Conservation (phyloP, 805 yeast genomes). For the Candida jianshihensis region DNA sequence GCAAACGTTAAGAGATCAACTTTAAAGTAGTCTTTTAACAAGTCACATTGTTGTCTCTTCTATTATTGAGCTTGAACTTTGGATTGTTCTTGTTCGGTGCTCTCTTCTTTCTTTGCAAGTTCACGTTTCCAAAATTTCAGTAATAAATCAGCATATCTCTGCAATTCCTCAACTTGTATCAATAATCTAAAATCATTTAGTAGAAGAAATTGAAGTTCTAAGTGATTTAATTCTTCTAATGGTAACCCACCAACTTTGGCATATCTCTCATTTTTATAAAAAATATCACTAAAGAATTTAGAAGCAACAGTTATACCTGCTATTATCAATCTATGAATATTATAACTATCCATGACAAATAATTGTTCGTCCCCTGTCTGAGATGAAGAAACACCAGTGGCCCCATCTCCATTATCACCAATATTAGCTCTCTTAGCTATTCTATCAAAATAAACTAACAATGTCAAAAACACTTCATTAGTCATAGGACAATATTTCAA, state of each 20-base stretch:
- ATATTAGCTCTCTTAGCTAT: slow-evolving; percentile 79
- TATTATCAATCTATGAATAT: slow-evolving; percentile 88
- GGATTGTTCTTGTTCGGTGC: background rate
- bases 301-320: slow-evolving; percentile 94
- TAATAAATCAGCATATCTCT: slow-evolving; percentile 80
- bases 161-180: slow-evolving; percentile 86
- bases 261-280: slow-evolving; percentile 88
- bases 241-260: slow-evolving; percentile 96
- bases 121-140: slow-evolving; percentile 80
- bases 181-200: slow-evolving; percentile 80
- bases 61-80: background rate
- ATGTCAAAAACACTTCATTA: slow-evolving; percentile 86
- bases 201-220: slow-evolving; percentile 83
- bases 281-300: slow-evolving; percentile 89
- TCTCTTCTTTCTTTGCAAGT: slow-evolving; percentile 14
- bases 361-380: slow-evolving; percentile 35
- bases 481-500: slow-evolving; percentile 98
- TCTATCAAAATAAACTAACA: slow-evolving; percentile 90
- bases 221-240: slow-evolving; percentile 82
- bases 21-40: no score
- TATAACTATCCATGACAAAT: slow-evolving; percentile 93
- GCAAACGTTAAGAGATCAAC: no score
- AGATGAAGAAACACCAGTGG: no score
- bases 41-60: background rate
- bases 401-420: slow-evolving; percentile 24